A percentile compares a stretch with the other conserved stretches of the same genome.
Evolutionary conservation across 345 rosid genomes (phyloP).

Genomic region (Lepidium sativum): DNA sequence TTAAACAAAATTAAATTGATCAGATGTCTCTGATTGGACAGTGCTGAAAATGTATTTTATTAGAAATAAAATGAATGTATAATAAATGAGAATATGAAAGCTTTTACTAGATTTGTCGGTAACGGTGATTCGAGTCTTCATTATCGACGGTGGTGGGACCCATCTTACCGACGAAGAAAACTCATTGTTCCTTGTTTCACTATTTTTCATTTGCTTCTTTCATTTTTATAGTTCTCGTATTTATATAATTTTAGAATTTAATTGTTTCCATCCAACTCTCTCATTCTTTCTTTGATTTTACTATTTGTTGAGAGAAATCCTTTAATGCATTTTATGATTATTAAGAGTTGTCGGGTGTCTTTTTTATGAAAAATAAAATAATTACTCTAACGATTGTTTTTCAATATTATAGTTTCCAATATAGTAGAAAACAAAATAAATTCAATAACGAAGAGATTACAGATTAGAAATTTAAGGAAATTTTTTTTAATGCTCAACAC

Average conservation of each 20-base stretch:
- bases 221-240: neutral
- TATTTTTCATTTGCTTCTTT: neutral
- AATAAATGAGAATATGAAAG: neutral
- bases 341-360: neutral
- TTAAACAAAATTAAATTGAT: neutral
- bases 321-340: neutral
- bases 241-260: neutral
- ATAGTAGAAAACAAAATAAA: too few species aligned
- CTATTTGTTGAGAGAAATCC: neutral
- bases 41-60: neutral
- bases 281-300: neutral
- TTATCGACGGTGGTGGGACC: constrained; percentile 19
- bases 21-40: constrained; percentile 10
- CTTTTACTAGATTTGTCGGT: constrained; percentile 19
- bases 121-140: constrained; percentile 10
- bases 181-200: neutral
- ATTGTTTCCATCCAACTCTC: neutral
- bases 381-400: too few species aligned
- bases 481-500: too few species aligned
- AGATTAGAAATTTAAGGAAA: too few species aligned
- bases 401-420: too few species aligned
- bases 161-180: constrained; percentile 11
- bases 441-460: too few species aligned
- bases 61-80: neutral
- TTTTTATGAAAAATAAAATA: neutral